These are phyloP conservation scores for Phaseolus coccineus DNA, from an alignment of 331 rosid genomes.

Conservation along the genomic window DNA sequence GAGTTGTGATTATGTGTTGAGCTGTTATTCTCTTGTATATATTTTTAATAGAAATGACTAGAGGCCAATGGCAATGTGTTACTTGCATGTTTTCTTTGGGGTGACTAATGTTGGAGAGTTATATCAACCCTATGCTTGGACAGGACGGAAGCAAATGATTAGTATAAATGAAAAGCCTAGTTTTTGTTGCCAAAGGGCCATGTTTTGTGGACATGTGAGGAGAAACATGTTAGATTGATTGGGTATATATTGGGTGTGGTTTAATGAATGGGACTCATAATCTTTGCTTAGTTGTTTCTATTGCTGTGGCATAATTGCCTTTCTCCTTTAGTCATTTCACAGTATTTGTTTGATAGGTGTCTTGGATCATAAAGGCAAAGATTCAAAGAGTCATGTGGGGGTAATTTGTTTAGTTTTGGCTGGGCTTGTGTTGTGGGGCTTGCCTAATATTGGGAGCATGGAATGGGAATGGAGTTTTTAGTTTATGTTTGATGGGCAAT, in stretches of 20 bases:
- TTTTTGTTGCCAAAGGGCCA: conserved; percentile 59
- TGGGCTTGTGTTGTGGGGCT: conserved; percentile 58
- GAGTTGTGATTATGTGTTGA: too few relatives aligned
- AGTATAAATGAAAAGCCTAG: conserved; percentile 44
- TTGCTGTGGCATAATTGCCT: conserved; percentile 63
- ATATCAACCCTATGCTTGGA: too few relatives aligned
- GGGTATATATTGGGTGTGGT: conserved; percentile 59
- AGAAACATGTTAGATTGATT: conserved; percentile 24
- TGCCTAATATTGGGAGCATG: conserved; percentile 48
- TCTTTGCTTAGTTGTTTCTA: conserved; percentile 76
- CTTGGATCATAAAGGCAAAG: conserved; percentile 50
- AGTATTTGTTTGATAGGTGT: conserved; percentile 45
- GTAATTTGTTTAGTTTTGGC: conserved; percentile 61
- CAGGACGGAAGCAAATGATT: conserved; percentile 45
- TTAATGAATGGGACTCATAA: conserved; percentile 45
- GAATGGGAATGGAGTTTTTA: conserved; percentile 44
- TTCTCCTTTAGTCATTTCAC: conserved; percentile 35
- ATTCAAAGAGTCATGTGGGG: conserved; percentile 55
- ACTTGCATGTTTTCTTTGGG: too few relatives aligned
- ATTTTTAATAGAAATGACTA: too few relatives aligned
- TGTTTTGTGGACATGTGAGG: conserved; percentile 45
- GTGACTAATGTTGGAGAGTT: too few relatives aligned
- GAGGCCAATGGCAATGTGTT: too few relatives aligned
- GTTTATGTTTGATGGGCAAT: conserved; percentile 44
- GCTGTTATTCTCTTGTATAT: too few relatives aligned